These are phyloP conservation scores for Vaccinium darrowii DNA, from an alignment of 148 eudicot genomes.

Conservation along the genomic window DNA sequence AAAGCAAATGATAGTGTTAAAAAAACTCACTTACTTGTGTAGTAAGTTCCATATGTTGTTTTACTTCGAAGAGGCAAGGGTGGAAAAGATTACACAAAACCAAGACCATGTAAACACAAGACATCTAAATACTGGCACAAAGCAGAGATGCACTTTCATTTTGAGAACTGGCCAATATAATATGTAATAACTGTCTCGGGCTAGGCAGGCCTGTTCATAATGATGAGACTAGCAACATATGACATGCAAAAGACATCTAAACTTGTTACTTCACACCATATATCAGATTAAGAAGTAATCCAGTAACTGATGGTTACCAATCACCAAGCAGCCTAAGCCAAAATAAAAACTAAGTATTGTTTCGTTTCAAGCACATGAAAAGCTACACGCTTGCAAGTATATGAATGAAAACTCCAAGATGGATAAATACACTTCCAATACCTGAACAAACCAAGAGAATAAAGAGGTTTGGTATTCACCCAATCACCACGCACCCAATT, in stretches of 20 bases:
- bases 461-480: not conserved
- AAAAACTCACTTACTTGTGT: too few species aligned
- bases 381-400: not conserved
- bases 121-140: too few species aligned
- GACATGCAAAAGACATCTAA: not conserved
- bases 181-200: not conserved
- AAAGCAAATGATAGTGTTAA: too few species aligned
- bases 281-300: not conserved
- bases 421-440: too few species aligned
- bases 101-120: too few species aligned
- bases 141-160: not conserved
- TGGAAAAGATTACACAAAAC: not conserved
- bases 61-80: not conserved
- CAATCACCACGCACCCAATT: too few species aligned
- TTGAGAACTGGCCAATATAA: not conserved
- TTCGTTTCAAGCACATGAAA: not conserved
- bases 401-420: not conserved
- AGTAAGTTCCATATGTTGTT: not conserved
- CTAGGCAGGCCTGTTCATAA: not conserved
- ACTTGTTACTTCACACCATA: not conserved
- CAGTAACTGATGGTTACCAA: not conserved
- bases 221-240: not conserved
- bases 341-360: too few species aligned
- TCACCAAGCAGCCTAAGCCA: not conserved
- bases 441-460: not conserved